Evolutionary conservation across 305 asterid species (phyloP).

Genomic region (Rubia occidens): DNA sequence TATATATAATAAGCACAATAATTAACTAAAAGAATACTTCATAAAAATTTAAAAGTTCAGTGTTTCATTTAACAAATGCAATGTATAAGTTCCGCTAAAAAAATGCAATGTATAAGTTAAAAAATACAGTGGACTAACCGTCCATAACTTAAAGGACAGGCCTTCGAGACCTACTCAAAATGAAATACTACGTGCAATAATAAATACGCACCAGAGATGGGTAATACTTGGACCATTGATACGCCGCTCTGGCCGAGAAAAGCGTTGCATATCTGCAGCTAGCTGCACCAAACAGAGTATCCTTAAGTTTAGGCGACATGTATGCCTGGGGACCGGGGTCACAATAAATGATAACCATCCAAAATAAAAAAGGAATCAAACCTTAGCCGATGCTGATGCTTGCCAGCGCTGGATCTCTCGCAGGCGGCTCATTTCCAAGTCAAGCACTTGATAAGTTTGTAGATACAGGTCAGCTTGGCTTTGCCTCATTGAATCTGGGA

Average conservation of each 20-base stretch:
- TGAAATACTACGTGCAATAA: constrained; percentile 4
- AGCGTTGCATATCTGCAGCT: constrained; percentile 98
- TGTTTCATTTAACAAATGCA: too few species aligned
- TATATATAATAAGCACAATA: too few species aligned
- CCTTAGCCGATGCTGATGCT: constrained; percentile 90
- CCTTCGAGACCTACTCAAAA: too few species aligned
- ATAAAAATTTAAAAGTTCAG: too few species aligned
- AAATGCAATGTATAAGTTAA: too few species aligned
- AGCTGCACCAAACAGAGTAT: constrained; percentile 48
- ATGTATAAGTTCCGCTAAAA: too few species aligned
- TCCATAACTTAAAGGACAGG: too few species aligned
- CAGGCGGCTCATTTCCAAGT: constrained; percentile 95
- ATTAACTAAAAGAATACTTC: too few species aligned
- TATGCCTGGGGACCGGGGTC: constrained; percentile 9
- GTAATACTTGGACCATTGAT: constrained; percentile 96
- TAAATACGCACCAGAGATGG: constrained; percentile 69
- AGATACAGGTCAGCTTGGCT: constrained; percentile 91
- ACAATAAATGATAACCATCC: constrained; percentile 9
- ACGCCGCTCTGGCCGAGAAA: constrained; percentile 96
- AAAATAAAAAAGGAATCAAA: constrained; percentile 21
- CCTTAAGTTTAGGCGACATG: constrained; percentile 25
- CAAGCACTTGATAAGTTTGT: constrained; percentile 95
- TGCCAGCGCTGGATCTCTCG: constrained; percentile 98
- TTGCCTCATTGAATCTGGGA: constrained; percentile 95
- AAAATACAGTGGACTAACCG: too few species aligned